phyloP scores from a whole-genome alignment of 441 rosid genomes.

The Gossypium lobatum region DNA sequence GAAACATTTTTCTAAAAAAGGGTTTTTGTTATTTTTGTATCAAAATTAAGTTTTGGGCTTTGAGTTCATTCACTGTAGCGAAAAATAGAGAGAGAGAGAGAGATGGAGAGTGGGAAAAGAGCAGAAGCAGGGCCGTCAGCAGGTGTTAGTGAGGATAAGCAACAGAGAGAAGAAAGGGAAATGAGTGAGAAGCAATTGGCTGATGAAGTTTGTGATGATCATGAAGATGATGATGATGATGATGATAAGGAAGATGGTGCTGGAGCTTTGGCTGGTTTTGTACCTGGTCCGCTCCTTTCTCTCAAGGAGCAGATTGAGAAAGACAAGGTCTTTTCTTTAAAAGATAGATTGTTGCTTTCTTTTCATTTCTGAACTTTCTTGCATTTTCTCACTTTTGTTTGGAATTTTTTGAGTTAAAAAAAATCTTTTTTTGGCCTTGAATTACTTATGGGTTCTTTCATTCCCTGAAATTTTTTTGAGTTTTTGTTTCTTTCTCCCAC shows the following conservation, averaged over 20 bases:
- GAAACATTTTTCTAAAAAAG: background rate
- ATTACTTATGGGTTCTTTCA: background rate
- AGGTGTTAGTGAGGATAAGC: conserved; percentile 21
- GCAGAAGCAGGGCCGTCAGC: conserved; percentile 38
- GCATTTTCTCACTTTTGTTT: background rate
- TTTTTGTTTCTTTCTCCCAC: background rate
- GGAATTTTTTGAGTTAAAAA: background rate
- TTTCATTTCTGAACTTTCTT: background rate
- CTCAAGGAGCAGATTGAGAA: conserved; percentile 60
- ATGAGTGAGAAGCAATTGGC: conserved; percentile 19
- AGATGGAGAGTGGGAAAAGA: conserved; percentile 31
- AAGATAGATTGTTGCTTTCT: background rate
- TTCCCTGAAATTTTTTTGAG: background rate
- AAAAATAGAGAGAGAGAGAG: background rate
- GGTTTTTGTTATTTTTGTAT: conserved; percentile 11
- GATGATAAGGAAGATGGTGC: conserved; percentile 21
- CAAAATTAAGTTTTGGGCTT: background rate
- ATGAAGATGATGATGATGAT: conserved; percentile 14
- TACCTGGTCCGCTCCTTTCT: conserved; percentile 51
- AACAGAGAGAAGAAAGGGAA: conserved; percentile 19
- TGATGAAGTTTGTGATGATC: conserved; percentile 12
- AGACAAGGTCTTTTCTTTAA: conserved; percentile 40
- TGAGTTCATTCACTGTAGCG: background rate
- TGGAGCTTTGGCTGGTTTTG: conserved; percentile 30
- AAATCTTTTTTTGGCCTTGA: background rate